These are phyloP conservation scores for Lasiosphaeria ovina DNA, from an alignment of 495 filamentous ascomycete genomes.

Conservation along the genomic window DNA sequence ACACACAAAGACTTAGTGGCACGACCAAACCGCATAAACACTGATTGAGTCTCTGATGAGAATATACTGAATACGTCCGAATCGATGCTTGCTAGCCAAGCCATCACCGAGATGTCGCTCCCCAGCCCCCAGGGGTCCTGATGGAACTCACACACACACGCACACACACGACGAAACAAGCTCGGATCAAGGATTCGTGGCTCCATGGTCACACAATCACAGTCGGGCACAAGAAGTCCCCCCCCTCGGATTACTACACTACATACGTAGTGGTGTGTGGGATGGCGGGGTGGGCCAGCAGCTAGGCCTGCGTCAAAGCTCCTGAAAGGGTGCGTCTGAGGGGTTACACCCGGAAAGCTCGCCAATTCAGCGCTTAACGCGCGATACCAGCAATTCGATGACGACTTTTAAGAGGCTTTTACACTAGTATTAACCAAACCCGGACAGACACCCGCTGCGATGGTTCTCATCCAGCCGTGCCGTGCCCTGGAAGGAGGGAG, in stretches of 20 bases:
- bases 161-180: not conserved
- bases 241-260: too few relatives aligned
- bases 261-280: not conserved
- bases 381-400: not conserved
- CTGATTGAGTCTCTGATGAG: too few relatives aligned
- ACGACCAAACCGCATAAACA: not conserved
- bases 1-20: not conserved
- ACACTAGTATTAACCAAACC: too few relatives aligned
- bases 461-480: not conserved
- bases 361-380: not conserved
- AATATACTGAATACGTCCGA: too few relatives aligned
- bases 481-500: not conserved
- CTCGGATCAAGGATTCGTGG: not conserved
- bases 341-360: not conserved
- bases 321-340: not conserved
- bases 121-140: too few relatives aligned
- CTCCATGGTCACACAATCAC: not conserved
- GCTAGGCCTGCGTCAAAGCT: not conserved
- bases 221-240: not conserved
- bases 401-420: too few relatives aligned
- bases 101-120: not conserved
- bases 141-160: not conserved
- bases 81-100: too few relatives aligned
- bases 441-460: too few relatives aligned
- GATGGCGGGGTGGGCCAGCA: not conserved